Evolutionary conservation across 1,139 yeast genomes (phyloP).

Genomic region (Geotrichum aggregatum): DNA sequence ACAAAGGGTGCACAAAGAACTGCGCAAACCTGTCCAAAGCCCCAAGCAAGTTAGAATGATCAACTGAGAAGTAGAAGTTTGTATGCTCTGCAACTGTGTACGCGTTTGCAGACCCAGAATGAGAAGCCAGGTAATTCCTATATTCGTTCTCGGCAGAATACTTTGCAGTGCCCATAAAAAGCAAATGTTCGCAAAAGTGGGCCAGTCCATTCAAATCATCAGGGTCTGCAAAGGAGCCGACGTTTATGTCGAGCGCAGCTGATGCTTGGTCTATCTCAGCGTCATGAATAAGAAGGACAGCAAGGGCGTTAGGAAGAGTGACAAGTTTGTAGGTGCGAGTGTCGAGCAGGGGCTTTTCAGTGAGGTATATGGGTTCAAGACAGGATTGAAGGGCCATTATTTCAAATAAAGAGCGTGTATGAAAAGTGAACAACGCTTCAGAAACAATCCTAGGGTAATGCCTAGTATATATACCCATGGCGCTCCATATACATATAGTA

Average conservation of each 20-base stretch:
- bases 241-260: constrained; percentile 87
- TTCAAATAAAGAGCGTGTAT: background rate
- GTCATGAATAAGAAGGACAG: constrained; percentile 75
- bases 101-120: constrained; percentile 68
- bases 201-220: constrained; percentile 77
- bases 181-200: constrained; percentile 91
- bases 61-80: constrained; percentile 82
- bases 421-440: too few species aligned
- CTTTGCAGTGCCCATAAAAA: constrained; percentile 95
- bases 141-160: constrained; percentile 91
- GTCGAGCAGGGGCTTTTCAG: constrained; percentile 48
- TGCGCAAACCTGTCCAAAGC: constrained; percentile 92
- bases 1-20: constrained; percentile 81
- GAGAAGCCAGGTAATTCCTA: constrained; percentile 68
- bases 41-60: constrained; percentile 70
- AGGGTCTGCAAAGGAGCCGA: constrained; percentile 84
- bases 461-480: too few species aligned
- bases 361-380: background rate
- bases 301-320: constrained; percentile 61
- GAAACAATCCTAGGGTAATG: too few species aligned
- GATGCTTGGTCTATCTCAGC: constrained; percentile 83
- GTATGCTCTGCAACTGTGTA: constrained; percentile 88
- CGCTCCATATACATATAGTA: too few species aligned
- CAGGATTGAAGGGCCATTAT: background rate
- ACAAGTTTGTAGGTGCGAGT: constrained; percentile 70